Conservation (phyloP, 345 rosid species). For the Eucalyptus dawsonii region DNA sequence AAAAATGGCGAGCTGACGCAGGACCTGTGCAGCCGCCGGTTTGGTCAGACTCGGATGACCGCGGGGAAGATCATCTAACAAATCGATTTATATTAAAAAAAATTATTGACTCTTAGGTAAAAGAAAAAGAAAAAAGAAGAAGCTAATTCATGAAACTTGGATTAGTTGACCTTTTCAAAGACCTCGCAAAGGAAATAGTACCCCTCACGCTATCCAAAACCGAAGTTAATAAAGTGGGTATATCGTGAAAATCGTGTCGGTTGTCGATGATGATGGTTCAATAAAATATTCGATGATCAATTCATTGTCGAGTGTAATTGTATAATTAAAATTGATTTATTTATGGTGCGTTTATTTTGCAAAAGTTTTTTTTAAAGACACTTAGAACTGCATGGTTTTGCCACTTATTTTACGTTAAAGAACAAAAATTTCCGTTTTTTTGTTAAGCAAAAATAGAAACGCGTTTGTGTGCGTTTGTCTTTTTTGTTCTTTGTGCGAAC, state of each 20-base stretch:
- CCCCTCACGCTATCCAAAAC: background rate
- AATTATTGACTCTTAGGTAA: background rate
- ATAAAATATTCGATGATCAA: background rate
- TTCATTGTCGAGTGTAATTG: no score
- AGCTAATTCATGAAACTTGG: background rate
- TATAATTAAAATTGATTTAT: no score
- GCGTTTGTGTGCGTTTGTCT: no score
- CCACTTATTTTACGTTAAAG: no score
- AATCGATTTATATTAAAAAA: background rate
- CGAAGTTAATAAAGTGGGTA: background rate
- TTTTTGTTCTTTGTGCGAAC: no score
- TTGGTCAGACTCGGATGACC: background rate
- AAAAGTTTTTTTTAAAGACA: no score
- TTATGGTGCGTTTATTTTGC: accelerated
- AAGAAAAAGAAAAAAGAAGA: accelerated
- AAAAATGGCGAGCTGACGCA: background rate
- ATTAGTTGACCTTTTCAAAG: background rate
- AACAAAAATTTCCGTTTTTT: no score
- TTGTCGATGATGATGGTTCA: no score
- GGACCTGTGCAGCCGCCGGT: background rate
- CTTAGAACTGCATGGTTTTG: no score
- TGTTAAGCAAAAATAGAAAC: no score
- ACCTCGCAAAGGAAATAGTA: background rate
- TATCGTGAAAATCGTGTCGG: background rate
- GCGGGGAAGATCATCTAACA: background rate